phyloP scores from a whole-genome alignment of 139 green algal genomes.

The Picochlorum sp. region DNA sequence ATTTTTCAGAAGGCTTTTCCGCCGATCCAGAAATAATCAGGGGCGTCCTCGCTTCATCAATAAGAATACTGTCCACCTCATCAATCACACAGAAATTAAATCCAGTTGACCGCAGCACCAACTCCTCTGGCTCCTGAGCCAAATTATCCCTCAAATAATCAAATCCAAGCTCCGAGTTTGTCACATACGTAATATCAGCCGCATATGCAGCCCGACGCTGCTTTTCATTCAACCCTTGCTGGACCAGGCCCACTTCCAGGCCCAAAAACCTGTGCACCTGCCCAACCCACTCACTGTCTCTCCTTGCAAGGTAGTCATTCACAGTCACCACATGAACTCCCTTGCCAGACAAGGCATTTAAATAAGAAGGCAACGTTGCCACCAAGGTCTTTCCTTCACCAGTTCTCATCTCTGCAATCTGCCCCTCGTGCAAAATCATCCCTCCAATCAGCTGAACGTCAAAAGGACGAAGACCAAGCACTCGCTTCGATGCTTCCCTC shows the following conservation, averaged over 20 bases:
- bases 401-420: slow-evolving; percentile 96
- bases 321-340: slow-evolving; percentile 98
- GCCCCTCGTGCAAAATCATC: slow-evolving; percentile 88
- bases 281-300: slow-evolving; percentile 92
- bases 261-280: slow-evolving; percentile 95
- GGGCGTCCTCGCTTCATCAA: slow-evolving; percentile 93
- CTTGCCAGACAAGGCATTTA: slow-evolving; percentile 86
- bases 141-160: slow-evolving; percentile 98
- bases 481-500: slow-evolving; percentile 80
- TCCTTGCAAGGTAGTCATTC: slow-evolving; percentile 95
- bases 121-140: slow-evolving; percentile 57
- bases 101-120: slow-evolving; percentile 68
- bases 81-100: slow-evolving; percentile 98
- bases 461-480: slow-evolving; percentile 93
- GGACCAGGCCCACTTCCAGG: slow-evolving; percentile 78
- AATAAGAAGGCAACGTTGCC: slow-evolving; percentile 89
- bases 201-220: slow-evolving; percentile 68
- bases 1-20: slow-evolving; percentile 78
- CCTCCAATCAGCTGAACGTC: slow-evolving; percentile 98
- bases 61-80: slow-evolving; percentile 96
- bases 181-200: slow-evolving; percentile 95
- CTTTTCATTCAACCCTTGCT: slow-evolving; percentile 50
- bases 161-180: slow-evolving; percentile 96
- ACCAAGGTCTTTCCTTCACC: slow-evolving; percentile 97
- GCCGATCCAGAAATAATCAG: slow-evolving; percentile 87